Evolutionary conservation across 352 stramenopile genomes (phyloP), one percentile per base, ranked within the genome.

Genomic region (Phytophthora megakarya): DNA sequence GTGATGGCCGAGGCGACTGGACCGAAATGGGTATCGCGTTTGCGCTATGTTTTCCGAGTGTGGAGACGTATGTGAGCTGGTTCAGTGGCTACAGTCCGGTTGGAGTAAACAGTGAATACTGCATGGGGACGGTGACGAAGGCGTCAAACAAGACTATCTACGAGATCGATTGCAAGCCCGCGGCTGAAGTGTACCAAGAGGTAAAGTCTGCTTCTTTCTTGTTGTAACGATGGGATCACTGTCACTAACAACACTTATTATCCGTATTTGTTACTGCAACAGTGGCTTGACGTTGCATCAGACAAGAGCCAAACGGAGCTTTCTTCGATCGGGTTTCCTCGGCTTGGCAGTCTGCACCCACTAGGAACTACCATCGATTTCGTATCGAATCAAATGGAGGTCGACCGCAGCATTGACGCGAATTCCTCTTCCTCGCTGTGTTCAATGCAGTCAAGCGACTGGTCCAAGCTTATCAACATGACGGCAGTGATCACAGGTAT

Each of bases 1-100:
- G 79, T 15, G 81, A 90, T 40, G 81, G 80, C 10, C 75, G 73
- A 47, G 85, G 84, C n/a, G 81, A 91, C 47, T 88, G 75, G 78
- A 93, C 83, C 10, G 82, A 95, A 59, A 94, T 89, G 70, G 87
- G 87, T 4, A 73, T 93, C 12, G 84, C 87, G 10, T 92, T 96
- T 62, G 87, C 87, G 11, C 52, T 96, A 9, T 94, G 85, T 53
- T 94, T 87, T 18, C 87, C 87, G 0, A 96, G 87, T 50, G 87
- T 96, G 43, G 87, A 96, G 61, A 94, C 85, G 23, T 88, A 90
- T 35, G 83, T 94, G 44, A 88, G 82, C 51, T 96, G 87, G 87
- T 96, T 96, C 60, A 94, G 84, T 40, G 85, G 87, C 23, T 94
- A 96, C 56, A 89, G 76, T n/a, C 84, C 87, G 5, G 80, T 93